Evolutionary conservation across 2,329 filamentous ascomycete species (phyloP).

Genomic region (Ophiostoma sp.): DNA sequence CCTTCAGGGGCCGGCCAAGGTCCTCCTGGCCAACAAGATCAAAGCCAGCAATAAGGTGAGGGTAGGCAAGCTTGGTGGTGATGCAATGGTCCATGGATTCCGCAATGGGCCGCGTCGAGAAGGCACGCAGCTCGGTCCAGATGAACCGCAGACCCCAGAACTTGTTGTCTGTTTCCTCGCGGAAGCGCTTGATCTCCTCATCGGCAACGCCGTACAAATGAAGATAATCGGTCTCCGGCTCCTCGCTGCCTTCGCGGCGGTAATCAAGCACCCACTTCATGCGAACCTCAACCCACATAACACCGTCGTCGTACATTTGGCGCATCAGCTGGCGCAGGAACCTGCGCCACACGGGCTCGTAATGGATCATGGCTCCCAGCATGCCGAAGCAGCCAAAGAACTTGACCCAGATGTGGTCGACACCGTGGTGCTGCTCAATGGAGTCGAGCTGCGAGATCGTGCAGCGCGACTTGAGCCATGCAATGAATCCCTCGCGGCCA

Average conservation of each 20-base stretch:
- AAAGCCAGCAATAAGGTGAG: conserved; percentile 76
- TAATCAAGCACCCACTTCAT: conserved; percentile 69
- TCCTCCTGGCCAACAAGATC: conserved; percentile 90
- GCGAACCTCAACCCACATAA: conserved; percentile 76
- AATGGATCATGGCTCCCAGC: conserved; percentile 69
- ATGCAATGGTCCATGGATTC: conserved; percentile 87
- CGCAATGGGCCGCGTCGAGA: conserved; percentile 60
- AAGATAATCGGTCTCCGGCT: conserved; percentile 60
- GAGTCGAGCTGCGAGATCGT: conserved; percentile 68
- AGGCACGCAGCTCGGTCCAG: conserved; percentile 68
- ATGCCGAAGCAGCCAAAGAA: conserved; percentile 71
- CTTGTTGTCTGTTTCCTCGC: conserved; percentile 47
- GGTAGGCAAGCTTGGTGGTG: conserved; percentile 69
- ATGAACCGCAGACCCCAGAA: conserved; percentile 87
- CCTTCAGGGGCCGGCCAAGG: conserved; percentile 64
- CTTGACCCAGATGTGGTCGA: conserved; percentile 79
- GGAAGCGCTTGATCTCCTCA: conserved; percentile 74
- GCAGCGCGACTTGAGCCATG: conserved; percentile 69
- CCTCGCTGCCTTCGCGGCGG: conserved; percentile 57
- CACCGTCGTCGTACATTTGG: conserved; percentile 70
- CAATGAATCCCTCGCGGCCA: conserved; percentile 64
- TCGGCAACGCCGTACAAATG: conserved; percentile 67
- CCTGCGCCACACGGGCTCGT: conserved; percentile 80
- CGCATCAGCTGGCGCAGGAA: conserved; percentile 68
- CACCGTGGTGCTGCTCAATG: conserved; percentile 72